Conservation (phyloP, 1,284 basidiomycete species). For the Ceratobasidium sp. region DNA sequence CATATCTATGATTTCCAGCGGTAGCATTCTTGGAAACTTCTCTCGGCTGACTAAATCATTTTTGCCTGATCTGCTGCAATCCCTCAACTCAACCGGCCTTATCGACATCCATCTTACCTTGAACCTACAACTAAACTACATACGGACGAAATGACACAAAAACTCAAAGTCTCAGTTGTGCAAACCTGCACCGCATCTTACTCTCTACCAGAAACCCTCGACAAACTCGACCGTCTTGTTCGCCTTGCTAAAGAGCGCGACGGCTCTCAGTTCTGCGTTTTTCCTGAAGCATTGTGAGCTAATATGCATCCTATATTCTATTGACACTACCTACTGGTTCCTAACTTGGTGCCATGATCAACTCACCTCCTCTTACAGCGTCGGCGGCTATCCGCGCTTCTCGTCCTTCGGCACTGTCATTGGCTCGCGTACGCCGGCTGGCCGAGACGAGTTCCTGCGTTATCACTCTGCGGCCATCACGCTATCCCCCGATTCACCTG, state of each 20-base stretch:
- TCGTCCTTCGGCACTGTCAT: conserved; percentile 66
- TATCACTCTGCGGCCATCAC: conserved; percentile 66
- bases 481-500: conserved; percentile 57
- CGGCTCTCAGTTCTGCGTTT: conserved; percentile 65
- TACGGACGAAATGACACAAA: conserved; percentile 14
- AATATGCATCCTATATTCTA: conserved; percentile 41
- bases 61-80: background rate
- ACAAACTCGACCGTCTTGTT: conserved; percentile 63
- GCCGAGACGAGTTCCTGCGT: conserved; percentile 66
- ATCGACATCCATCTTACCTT: background rate
- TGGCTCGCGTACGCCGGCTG: conserved; percentile 60
- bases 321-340: conserved; percentile 41
- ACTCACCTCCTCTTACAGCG: conserved; percentile 52
- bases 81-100: background rate
- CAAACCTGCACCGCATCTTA: conserved; percentile 64
- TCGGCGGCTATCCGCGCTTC: conserved; percentile 72
- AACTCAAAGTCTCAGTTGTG: conserved; percentile 58
- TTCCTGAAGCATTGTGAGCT: conserved; percentile 76
- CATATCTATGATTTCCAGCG: background rate
- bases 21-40: too few relatives aligned
- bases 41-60: conserved; percentile 5
- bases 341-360: conserved; percentile 42
- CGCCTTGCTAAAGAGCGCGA: conserved; percentile 61
- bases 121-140: background rate
- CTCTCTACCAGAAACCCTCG: conserved; percentile 60